phyloP scores from a whole-genome alignment of 2,329 filamentous ascomycete species.

The Trichoderma brevicompactum region DNA sequence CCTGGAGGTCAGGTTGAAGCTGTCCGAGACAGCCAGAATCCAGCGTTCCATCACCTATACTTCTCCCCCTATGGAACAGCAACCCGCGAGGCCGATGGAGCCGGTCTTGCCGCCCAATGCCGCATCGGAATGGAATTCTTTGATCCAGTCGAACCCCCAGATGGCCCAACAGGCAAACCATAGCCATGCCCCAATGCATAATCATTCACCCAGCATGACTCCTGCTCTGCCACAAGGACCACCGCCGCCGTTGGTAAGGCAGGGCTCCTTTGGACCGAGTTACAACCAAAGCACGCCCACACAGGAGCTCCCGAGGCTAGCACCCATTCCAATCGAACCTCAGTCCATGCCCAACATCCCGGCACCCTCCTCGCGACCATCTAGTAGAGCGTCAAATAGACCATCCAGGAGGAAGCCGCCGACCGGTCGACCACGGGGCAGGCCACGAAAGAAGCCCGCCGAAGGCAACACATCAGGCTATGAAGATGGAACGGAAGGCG shows the following conservation, averaged over 20 bases:
- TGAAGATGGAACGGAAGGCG: conserved; percentile 67
- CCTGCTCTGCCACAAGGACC: conserved; percentile 44
- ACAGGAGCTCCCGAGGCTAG: conserved; percentile 43
- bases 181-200: background rate
- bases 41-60: conserved; percentile 39
- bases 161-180: conserved; percentile 42
- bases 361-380: conserved; percentile 56
- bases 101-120: conserved; percentile 59
- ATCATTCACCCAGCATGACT: conserved; percentile 42
- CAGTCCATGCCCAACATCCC: conserved; percentile 32
- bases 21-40: conserved; percentile 74
- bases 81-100: conserved; percentile 38
- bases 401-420: conserved; percentile 47
- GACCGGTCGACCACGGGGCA: conserved; percentile 60
- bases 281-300: conserved; percentile 32
- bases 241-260: conserved; percentile 33
- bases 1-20: conserved; percentile 86
- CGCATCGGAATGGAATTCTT: conserved; percentile 75
- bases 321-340: conserved; percentile 42
- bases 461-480: conserved; percentile 75
- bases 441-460: conserved; percentile 58
- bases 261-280: conserved; percentile 38
- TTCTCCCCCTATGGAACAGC: conserved; percentile 14
- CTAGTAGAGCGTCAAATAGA: conserved; percentile 62
- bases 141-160: conserved; percentile 72